Evolutionary conservation across 805 yeast species (phyloP).

Genomic region (Limtongozyma cylindracea): DNA sequence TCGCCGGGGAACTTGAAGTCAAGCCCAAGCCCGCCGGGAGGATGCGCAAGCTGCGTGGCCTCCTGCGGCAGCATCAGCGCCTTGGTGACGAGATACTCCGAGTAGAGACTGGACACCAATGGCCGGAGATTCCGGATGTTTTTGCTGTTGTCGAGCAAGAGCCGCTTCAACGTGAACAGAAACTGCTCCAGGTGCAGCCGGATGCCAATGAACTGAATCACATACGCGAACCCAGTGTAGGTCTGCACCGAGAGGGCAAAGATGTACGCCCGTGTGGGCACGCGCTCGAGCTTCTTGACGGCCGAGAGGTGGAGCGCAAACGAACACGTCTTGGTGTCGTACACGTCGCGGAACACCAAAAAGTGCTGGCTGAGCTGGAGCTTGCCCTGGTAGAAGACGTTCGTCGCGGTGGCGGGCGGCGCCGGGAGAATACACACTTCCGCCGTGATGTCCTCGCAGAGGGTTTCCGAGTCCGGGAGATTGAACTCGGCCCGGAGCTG

Average conservation of each 20-base stretch:
- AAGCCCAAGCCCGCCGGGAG: constrained; percentile 74
- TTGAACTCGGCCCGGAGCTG: constrained; percentile 17
- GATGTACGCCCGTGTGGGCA: constrained; percentile 51
- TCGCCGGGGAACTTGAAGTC: constrained; percentile 78
- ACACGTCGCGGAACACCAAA: constrained; percentile 46
- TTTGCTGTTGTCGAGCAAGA: constrained; percentile 34
- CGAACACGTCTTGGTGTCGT: constrained; percentile 41
- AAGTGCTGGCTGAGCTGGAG: constrained; percentile 55
- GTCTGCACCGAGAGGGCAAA: constrained; percentile 58
- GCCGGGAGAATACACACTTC: constrained; percentile 36
- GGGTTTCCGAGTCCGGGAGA: constrained; percentile 1
- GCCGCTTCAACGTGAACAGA: constrained; percentile 37
- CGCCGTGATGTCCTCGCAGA: constrained; percentile 29
- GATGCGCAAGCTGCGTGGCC: constrained; percentile 41
- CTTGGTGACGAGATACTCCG: constrained; percentile 56
- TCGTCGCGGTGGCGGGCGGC: constrained; percentile 56
- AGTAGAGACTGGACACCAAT: constrained; percentile 50
- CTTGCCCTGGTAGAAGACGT: constrained; percentile 35
- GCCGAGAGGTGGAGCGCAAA: constrained; percentile 55
- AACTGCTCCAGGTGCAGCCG: constrained; percentile 62
- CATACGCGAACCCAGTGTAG: constrained; percentile 32
- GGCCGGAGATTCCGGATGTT: constrained; percentile 35
- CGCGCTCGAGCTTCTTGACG: constrained; percentile 62
- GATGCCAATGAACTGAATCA: constrained; percentile 56
- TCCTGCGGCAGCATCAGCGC: constrained; percentile 16